phyloP scores from a whole-genome alignment of 2,329 filamentous ascomycete species.

The Diaporthe destruens region DNA sequence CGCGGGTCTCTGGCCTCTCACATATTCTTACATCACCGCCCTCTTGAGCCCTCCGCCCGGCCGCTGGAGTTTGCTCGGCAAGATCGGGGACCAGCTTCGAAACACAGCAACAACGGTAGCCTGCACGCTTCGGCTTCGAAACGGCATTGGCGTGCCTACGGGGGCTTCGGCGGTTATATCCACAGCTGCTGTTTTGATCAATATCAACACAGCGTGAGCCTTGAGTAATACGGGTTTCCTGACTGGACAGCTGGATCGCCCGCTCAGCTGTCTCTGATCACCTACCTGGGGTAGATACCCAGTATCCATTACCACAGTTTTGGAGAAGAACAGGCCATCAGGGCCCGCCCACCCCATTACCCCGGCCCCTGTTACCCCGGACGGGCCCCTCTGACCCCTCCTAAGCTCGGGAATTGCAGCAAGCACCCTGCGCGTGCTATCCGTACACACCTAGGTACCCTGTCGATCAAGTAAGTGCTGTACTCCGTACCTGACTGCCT shows the following conservation, averaged over 20 bases:
- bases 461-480: conserved; percentile 17
- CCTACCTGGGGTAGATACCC: too few relatives aligned
- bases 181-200: conserved; percentile 22
- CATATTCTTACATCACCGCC: conserved; percentile 22
- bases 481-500: conserved; percentile 11
- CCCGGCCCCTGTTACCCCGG: conserved; percentile 34
- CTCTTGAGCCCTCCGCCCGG: background rate
- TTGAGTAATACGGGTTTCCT: conserved; percentile 17
- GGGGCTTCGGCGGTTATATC: conserved; percentile 1
- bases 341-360: conserved; percentile 5
- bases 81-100: conserved; percentile 19
- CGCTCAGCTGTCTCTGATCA: background rate
- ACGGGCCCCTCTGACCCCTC: conserved; percentile 35
- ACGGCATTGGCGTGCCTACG: conserved; percentile 25
- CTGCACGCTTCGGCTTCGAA: conserved; percentile 16
- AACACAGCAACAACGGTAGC: conserved; percentile 8
- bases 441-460: background rate
- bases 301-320: conserved; percentile 7
- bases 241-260: conserved; percentile 17
- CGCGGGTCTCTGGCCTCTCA: conserved; percentile 16
- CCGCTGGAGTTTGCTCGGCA: conserved; percentile 28
- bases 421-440: too few relatives aligned
- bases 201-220: background rate
- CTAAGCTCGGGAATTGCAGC: conserved; percentile 7
- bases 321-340: conserved; percentile 24